A percentile compares a stretch with the other conserved stretches of the same genome.
phyloP scores from a whole-genome alignment of 257 asterid genomes.

The Thymus mandschuricus region DNA sequence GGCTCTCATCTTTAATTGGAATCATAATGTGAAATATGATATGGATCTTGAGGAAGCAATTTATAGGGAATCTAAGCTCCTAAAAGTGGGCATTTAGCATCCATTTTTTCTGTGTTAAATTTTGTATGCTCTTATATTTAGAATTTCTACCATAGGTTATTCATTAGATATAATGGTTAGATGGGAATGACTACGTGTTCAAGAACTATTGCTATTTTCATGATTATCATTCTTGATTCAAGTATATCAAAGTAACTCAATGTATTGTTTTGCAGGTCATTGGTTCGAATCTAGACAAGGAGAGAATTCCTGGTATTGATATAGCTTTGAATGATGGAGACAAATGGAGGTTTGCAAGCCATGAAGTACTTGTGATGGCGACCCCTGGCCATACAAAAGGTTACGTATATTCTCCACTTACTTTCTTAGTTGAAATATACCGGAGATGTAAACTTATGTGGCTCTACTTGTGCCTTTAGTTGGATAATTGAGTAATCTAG shows the following conservation, averaged over 20 bases:
- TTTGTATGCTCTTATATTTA: slow-evolving; percentile 13
- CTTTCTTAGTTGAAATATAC: slow-evolving; percentile 21
- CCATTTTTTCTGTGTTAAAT: slow-evolving; percentile 9
- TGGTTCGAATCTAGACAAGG: slow-evolving; percentile 82
- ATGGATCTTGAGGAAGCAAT: slow-evolving; percentile 21
- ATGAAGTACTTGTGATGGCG: slow-evolving; percentile 79
- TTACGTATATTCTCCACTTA: slow-evolving; percentile 39
- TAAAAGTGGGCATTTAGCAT: not conserved
- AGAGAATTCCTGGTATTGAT: slow-evolving; percentile 96
- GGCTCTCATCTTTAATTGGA: slow-evolving; percentile 9
- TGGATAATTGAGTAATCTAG: slow-evolving; percentile 10
- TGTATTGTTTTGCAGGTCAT: slow-evolving; percentile 60
- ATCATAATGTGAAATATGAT: not conserved
- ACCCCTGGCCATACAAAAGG: slow-evolving; percentile 99
- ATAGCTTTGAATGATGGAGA: slow-evolving; percentile 83
- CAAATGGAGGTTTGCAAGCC: slow-evolving; percentile 98
- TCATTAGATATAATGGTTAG: not conserved
- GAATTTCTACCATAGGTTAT: slow-evolving; percentile 2
- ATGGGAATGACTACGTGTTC: not conserved
- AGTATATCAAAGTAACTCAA: slow-evolving; percentile 11
- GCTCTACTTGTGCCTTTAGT: slow-evolving; percentile 9
- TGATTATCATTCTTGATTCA: slow-evolving; percentile 8
- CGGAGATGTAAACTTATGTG: slow-evolving; percentile 18
- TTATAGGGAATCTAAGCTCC: not conserved
- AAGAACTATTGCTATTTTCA: not conserved